These are phyloP conservation scores for Cercospora zeae-maydis DNA, from an alignment of 2,329 filamentous ascomycete species.

Conservation along the genomic window DNA sequence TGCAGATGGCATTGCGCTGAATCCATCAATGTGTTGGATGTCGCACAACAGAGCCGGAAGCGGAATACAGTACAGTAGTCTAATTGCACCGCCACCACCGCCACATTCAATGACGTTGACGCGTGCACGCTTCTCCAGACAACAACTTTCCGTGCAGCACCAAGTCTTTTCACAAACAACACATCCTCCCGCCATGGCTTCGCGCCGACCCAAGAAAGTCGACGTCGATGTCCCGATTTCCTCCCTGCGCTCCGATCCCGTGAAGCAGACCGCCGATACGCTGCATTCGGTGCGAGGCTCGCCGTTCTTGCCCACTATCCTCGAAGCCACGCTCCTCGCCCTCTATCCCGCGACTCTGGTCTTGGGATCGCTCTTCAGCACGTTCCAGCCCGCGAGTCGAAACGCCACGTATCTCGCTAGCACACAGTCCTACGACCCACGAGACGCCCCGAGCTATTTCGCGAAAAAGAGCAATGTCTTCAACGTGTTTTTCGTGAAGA, in stretches of 20 bases:
- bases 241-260: neutral
- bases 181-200: slow-evolving; percentile 4
- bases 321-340: slow-evolving; percentile 62
- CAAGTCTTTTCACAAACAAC: neutral
- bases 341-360: slow-evolving; percentile 76
- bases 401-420: slow-evolving; percentile 58
- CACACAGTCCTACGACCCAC: slow-evolving; percentile 60
- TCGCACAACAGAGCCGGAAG: neutral
- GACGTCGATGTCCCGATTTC: slow-evolving; percentile 9
- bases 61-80: neutral
- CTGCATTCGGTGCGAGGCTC: slow-evolving; percentile 32
- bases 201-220: slow-evolving; percentile 8
- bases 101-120: neutral
- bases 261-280: slow-evolving; percentile 3
- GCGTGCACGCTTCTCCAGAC: neutral
- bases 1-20: neutral
- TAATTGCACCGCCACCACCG: neutral
- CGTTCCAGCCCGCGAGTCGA: slow-evolving; percentile 72
- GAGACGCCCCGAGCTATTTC: slow-evolving; percentile 74
- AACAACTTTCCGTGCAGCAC: neutral
- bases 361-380: slow-evolving; percentile 76
- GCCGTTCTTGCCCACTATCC: slow-evolving; percentile 66
- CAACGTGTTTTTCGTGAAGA: slow-evolving; percentile 91
- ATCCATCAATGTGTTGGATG: neutral
- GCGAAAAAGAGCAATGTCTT: slow-evolving; percentile 89